Evolutionary conservation across 129 eudicot genomes (phyloP).

Genomic region (Helianthus annuus): DNA sequence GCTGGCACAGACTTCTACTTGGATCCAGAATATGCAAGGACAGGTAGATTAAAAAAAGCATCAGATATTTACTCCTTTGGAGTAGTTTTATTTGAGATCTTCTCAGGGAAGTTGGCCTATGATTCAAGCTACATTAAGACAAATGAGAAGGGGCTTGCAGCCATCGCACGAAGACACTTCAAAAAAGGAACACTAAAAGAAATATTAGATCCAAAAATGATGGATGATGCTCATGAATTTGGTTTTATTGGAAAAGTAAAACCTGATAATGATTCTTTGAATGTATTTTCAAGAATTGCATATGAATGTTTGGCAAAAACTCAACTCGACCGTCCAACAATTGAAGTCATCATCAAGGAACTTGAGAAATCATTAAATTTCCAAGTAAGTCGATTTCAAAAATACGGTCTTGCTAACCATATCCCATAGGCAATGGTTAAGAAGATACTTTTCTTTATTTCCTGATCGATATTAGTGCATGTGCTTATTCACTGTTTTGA

Average conservation of each 20-base stretch:
- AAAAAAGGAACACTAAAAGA: not conserved
- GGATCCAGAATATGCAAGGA: slow-evolving; percentile 5
- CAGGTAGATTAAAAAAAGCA: not conserved
- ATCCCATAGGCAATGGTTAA: not conserved
- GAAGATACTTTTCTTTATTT: not conserved
- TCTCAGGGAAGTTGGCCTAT: slow-evolving; percentile 14
- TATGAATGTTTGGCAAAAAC: slow-evolving; percentile 1
- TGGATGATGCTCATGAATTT: slow-evolving; percentile 9
- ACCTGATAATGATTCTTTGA: not conserved
- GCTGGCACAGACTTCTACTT: not conserved
- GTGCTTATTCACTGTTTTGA: not conserved
- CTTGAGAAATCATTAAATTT: not conserved
- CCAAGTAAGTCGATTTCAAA: not conserved
- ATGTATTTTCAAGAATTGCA: not conserved
- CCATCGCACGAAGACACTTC: not conserved
- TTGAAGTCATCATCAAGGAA: not conserved
- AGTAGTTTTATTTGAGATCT: slow-evolving; percentile 12
- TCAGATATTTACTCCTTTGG: slow-evolving; percentile 1
- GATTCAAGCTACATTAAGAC: not conserved
- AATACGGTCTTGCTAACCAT: not conserved
- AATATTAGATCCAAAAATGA: not conserved
- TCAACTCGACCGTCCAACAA: slow-evolving; percentile 5
- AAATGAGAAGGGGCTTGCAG: not conserved
- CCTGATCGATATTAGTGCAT: not conserved
- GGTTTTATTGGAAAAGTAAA: not conserved